phyloP scores from a whole-genome alignment of 2,329 filamentous ascomycete species.

The Alternaria longipes region DNA sequence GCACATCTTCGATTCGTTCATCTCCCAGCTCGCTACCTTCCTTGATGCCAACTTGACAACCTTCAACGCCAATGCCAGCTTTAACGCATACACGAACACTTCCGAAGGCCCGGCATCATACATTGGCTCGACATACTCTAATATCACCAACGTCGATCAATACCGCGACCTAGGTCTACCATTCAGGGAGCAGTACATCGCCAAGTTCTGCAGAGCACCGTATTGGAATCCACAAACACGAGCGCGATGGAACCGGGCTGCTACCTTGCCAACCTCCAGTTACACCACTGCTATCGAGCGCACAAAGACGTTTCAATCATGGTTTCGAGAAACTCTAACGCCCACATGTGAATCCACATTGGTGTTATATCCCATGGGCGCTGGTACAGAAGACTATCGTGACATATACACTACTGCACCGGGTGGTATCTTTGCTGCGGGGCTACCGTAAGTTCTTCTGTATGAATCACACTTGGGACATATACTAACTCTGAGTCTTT shows the following conservation, averaged over 20 bases:
- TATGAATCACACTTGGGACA: background rate
- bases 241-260: slow-evolving; percentile 14
- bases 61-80: slow-evolving; percentile 17
- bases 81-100: slow-evolving; percentile 19
- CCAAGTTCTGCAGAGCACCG: slow-evolving; percentile 18
- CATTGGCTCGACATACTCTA: slow-evolving; percentile 21
- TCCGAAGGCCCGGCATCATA: slow-evolving; percentile 16
- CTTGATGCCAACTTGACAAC: slow-evolving; percentile 12
- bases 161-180: slow-evolving; percentile 16
- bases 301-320: slow-evolving; percentile 11
- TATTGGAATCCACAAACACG: slow-evolving; percentile 24
- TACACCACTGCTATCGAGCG: slow-evolving; percentile 14
- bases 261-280: slow-evolving; percentile 10
- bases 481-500: background rate
- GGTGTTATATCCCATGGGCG: slow-evolving; percentile 20
- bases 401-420: slow-evolving; percentile 12
- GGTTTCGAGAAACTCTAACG: slow-evolving; percentile 14
- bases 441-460: background rate
- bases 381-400: slow-evolving; percentile 16
- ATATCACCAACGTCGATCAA: slow-evolving; percentile 25
- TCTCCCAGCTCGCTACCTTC: slow-evolving; percentile 14
- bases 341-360: slow-evolving; percentile 19
- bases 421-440: slow-evolving; percentile 13
- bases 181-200: slow-evolving; percentile 14
- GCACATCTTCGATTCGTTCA: slow-evolving; percentile 17